Evolutionary conservation across 805 yeast genomes (phyloP).

Genomic region (Ogataea naganishii): DNA sequence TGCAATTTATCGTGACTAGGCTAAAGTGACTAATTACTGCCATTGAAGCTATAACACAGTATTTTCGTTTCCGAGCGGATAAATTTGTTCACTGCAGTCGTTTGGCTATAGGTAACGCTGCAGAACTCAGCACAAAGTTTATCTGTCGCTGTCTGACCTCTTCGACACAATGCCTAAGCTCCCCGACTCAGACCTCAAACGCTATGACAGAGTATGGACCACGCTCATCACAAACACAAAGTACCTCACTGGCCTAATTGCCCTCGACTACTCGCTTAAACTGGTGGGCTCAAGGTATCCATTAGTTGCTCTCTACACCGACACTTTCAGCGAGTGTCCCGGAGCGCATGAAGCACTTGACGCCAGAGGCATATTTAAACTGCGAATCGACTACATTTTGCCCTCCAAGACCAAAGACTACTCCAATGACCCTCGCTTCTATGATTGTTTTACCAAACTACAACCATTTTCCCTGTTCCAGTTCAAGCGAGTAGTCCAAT

Average conservation of each 20-base stretch:
- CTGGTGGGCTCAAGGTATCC: slow-evolving; percentile 37
- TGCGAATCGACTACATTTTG: slow-evolving; percentile 31
- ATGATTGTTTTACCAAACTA: slow-evolving; percentile 55
- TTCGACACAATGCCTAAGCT: no score
- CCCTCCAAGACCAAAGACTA: slow-evolving; percentile 38
- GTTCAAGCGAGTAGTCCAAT: slow-evolving; percentile 44
- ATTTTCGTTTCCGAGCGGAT: no score
- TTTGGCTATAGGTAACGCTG: no score
- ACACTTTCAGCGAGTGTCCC: slow-evolving; percentile 23
- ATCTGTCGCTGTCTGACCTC: no score
- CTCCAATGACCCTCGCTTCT: slow-evolving; percentile 41
- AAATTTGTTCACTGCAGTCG: no score
- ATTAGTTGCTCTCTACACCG: slow-evolving; percentile 45
- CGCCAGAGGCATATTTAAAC: slow-evolving; percentile 29
- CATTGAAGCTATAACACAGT: no score
- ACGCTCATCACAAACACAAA: slow-evolving; percentile 44
- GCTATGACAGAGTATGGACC: slow-evolving; percentile 36
- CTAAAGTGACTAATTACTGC: no score
- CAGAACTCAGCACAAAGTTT: no score
- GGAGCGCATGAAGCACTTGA: slow-evolving; percentile 31
- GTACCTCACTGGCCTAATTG: slow-evolving; percentile 42
- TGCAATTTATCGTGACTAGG: no score
- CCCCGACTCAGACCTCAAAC: slow-evolving; percentile 10
- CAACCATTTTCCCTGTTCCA: slow-evolving; percentile 44
- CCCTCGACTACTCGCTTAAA: slow-evolving; percentile 39